A percentile compares a stretch with the other conserved stretches of the same genome.
Conservation (phyloP, 768 basidiomycete genomes). For the Suillus weaverae region DNA sequence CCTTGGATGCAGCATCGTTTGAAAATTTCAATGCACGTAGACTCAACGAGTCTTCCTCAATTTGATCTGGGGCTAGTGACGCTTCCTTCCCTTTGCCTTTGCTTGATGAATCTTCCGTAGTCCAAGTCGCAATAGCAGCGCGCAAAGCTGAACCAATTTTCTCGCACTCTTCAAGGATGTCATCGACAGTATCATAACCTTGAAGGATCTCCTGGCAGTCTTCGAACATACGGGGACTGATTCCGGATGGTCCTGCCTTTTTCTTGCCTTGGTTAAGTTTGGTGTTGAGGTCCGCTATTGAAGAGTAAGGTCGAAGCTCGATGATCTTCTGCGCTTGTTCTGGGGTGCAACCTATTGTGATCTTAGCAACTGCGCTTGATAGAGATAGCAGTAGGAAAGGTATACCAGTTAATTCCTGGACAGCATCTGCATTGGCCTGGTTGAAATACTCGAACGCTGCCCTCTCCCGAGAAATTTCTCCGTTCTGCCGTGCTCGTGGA, state of each 20-base stretch:
- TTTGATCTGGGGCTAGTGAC: constrained; percentile 33
- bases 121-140: constrained; percentile 79
- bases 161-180: constrained; percentile 86
- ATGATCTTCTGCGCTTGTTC: constrained; percentile 84
- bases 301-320: constrained; percentile 75
- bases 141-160: constrained; percentile 75
- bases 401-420: constrained; percentile 78
- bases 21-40: constrained; percentile 48
- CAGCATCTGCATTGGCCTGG: constrained; percentile 53
- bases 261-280: constrained; percentile 88
- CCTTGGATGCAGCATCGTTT: constrained; percentile 45
- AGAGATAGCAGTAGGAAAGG: constrained; percentile 4
- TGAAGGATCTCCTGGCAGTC: constrained; percentile 83
- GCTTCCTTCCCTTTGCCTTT: constrained; percentile 42
- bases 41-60: constrained; percentile 64
- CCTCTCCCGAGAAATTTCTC: constrained; percentile 42
- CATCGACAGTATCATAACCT: constrained; percentile 87
- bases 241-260: constrained; percentile 77
- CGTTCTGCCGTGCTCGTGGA: constrained; percentile 29
- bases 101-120: constrained; percentile 30
- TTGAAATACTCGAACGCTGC: constrained; percentile 73
- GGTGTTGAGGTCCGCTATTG: constrained; percentile 67
- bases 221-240: constrained; percentile 89
- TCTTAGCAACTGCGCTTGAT: constrained; percentile 10
- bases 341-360: constrained; percentile 62